Percentiles rank a stretch among this genome's conserved stretches.
Evolutionary conservation across 2,329 filamentous ascomycete species (phyloP).

Genomic region (Neoarthrinium moseri): DNA sequence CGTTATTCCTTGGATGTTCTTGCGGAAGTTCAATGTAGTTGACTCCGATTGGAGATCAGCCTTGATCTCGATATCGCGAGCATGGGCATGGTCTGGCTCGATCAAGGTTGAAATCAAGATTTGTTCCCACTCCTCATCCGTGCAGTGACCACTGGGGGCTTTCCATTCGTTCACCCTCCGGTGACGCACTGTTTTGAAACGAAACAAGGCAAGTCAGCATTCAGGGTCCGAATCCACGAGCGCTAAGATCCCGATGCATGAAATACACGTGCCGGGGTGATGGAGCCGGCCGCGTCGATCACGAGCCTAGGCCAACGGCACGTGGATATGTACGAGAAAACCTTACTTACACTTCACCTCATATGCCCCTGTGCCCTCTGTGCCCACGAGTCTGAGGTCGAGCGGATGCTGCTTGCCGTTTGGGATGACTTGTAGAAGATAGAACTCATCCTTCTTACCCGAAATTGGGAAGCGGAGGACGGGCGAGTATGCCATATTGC

Average conservation of each 20-base stretch:
- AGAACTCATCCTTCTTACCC: slow-evolving; percentile 48
- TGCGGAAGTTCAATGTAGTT: slow-evolving; percentile 63
- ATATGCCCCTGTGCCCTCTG: slow-evolving; percentile 64
- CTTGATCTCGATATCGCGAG: slow-evolving; percentile 52
- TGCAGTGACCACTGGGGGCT: slow-evolving; percentile 51
- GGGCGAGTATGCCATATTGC: slow-evolving; percentile 19
- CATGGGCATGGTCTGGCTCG: slow-evolving; percentile 40
- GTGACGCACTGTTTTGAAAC: slow-evolving; percentile 50
- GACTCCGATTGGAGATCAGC: slow-evolving; percentile 53
- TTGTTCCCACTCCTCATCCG: slow-evolving; percentile 64
- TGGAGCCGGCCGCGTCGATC: slow-evolving; percentile 5
- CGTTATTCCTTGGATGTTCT: slow-evolving; percentile 66
- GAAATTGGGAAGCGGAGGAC: slow-evolving; percentile 61
- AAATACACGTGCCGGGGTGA: slow-evolving; percentile 16
- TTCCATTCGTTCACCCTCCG: slow-evolving; percentile 52
- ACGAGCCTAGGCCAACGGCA: neutral
- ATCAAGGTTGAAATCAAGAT: slow-evolving; percentile 59
- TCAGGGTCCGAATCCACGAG: slow-evolving; percentile 4
- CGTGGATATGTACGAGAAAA: neutral
- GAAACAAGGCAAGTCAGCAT: slow-evolving; percentile 15
- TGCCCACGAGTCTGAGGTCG: slow-evolving; percentile 66
- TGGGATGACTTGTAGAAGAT: slow-evolving; percentile 60
- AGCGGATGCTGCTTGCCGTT: slow-evolving; percentile 48
- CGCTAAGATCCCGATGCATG: slow-evolving; percentile 17
- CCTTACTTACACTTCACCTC: slow-evolving; percentile 51